Base-by-base conservation (phyloP, 129 eudicot species). In the Dittrichia graveolens region DNA sequence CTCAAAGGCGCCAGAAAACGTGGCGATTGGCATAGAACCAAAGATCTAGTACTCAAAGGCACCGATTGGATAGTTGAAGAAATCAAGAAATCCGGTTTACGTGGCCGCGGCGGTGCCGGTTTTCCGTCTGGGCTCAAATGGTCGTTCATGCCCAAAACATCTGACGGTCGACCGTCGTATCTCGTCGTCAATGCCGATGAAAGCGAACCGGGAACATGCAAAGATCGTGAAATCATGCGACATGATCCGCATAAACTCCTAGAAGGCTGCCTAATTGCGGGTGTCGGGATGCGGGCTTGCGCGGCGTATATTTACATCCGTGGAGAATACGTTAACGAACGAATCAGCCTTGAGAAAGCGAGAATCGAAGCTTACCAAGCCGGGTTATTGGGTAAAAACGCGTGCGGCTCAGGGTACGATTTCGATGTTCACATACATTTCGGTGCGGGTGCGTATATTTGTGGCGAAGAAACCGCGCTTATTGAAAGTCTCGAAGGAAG, bases 21-120 rank as follows among this genome's bases (percentile, higher is more conserved):
- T 44, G 97, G 96, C 8, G 97, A 91, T 77, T 91, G 97, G 97
- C 52, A 91, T 62, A 76, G 92, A 76, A 88, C 96, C 4, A 91
- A 88, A 70, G 97, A 91, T 78, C 80, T 91, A 15, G 90, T 91
- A 12, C 40, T 84, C 64, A 91, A 91, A 83, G 96, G 97, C 39
- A 18, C 92, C 37, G 97, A 91, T 65, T 91, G 97, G 97, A 91
- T 91, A 6, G 88, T 91, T 10, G 86, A 84, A 55, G 92, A 88
- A 61, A 89, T 92, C 75, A 92, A 92, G 82, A 89, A 92, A 52
- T 92, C 97, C 18, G 97, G 97, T 38, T 88, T 92, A 63, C 91
- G 94, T 35, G 97, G 97, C 7, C 96, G 96, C 53, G 97, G 97
- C 79, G 97, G 97, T 5, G 97, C 96, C 54, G 97, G 97, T 44